Conservation (phyloP, 345 rosid species). For the Physaria fendleri region DNA sequence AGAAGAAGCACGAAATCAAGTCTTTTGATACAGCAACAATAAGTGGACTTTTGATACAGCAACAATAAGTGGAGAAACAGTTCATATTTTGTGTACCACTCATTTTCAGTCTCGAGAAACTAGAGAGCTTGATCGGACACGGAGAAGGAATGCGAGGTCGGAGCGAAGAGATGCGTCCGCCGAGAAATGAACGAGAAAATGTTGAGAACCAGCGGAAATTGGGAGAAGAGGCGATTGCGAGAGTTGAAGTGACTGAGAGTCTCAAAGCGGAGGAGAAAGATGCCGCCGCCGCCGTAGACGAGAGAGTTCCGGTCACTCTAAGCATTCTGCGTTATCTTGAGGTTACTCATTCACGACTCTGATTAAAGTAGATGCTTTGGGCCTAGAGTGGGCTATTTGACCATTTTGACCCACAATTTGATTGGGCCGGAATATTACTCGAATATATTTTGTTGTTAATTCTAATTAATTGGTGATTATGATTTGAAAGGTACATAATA, state of each 20-base stretch:
- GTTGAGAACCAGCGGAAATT: constrained; percentile 29
- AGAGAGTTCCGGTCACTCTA: constrained; percentile 18
- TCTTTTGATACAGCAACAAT: neutral
- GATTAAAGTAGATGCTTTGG: too few relatives aligned
- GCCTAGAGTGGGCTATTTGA: neutral
- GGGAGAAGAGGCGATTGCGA: constrained; percentile 32
- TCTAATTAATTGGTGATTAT: too few relatives aligned
- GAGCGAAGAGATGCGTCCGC: constrained; percentile 17
- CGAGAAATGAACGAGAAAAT: constrained; percentile 29
- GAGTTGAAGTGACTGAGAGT: constrained; percentile 33
- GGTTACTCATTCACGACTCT: neutral
- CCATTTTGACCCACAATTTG: neutral
- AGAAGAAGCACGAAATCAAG: neutral
- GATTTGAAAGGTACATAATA: neutral
- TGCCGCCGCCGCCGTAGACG: constrained; percentile 15
- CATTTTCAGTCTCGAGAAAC: constrained; percentile 22
- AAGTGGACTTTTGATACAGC: neutral
- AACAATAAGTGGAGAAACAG: too few relatives aligned
- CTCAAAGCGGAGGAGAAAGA: constrained; percentile 30
- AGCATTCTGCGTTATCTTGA: constrained; percentile 9
- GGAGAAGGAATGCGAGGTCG: constrained; percentile 18
- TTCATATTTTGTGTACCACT: constrained; percentile 4
- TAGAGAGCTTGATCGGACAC: neutral
- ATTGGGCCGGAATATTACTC: neutral
- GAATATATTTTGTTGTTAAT: neutral